phyloP scores from a whole-genome alignment of 139 green algal genomes.

The Penium margaritaceum region DNA sequence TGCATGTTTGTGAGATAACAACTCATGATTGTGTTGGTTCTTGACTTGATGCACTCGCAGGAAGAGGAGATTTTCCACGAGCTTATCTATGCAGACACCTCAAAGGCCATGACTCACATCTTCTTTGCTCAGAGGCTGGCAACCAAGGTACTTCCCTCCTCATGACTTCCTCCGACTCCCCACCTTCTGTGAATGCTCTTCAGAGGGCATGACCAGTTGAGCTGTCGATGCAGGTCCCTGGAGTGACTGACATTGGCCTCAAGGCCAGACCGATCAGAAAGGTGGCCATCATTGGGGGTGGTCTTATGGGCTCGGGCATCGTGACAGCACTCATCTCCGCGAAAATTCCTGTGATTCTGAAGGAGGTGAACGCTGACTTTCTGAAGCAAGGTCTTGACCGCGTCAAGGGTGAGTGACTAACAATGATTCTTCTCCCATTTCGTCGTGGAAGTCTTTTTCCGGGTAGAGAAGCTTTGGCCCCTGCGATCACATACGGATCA shows the following conservation, averaged over 20 bases:
- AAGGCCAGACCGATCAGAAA: conserved; percentile 64
- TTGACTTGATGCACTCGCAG: too few species aligned
- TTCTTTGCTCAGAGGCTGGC: conserved; percentile 93
- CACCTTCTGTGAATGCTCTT: too few species aligned
- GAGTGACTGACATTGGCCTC: conserved; percentile 78
- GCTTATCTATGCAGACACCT: conserved; percentile 40
- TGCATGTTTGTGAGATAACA: background rate
- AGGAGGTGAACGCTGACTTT: conserved; percentile 96
- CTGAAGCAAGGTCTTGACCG: conserved; percentile 79
- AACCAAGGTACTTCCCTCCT: conserved; percentile 66
- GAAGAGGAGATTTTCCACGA: conserved; percentile 44
- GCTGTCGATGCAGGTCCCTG: conserved; percentile 49
- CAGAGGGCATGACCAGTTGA: too few species aligned
- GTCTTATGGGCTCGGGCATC: conserved; percentile 95
- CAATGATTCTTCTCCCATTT: too few species aligned
- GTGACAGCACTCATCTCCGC: conserved; percentile 73
- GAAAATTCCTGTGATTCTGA: conserved; percentile 71
- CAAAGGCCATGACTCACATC: conserved; percentile 90
- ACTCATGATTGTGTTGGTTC: conserved; percentile 14
- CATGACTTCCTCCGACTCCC: too few species aligned
- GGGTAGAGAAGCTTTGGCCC: too few species aligned
- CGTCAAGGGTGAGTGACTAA: conserved; percentile 35
- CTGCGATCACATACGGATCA: too few species aligned
- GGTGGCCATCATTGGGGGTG: conserved; percentile 87
- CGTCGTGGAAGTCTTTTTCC: too few species aligned